These are phyloP conservation scores for Fusarium sp. DNA, from an alignment of 2,329 filamentous ascomycete genomes.

Conservation along the genomic window DNA sequence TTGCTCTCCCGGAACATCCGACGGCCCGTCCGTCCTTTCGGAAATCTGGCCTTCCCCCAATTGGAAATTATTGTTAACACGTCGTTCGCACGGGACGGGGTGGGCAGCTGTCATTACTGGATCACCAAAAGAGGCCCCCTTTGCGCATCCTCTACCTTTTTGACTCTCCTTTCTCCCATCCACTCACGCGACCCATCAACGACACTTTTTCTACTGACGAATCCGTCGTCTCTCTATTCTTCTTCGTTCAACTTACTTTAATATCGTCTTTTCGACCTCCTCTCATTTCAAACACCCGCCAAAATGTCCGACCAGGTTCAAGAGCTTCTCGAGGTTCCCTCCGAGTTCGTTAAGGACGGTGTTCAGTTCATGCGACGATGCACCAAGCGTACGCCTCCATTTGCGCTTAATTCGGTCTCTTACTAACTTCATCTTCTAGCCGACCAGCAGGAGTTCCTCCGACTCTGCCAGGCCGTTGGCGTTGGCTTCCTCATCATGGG, in stretches of 20 bases:
- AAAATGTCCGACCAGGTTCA: constrained; percentile 76
- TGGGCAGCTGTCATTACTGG: constrained; percentile 33
- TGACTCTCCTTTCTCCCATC: constrained; percentile 36
- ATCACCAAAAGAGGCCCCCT: constrained; percentile 37
- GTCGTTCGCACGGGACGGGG: constrained; percentile 34
- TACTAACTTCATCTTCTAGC: constrained; percentile 43
- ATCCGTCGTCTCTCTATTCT: neutral
- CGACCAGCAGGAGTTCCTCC: constrained; percentile 58
- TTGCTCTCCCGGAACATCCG: constrained; percentile 12
- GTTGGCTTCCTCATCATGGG: constrained; percentile 79
- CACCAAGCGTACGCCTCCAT: constrained; percentile 66
- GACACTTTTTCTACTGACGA: constrained; percentile 20
- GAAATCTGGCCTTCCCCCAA: constrained; percentile 33
- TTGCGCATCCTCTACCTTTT: constrained; percentile 23
- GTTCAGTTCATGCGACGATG: constrained; percentile 72
- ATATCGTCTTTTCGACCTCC: constrained; percentile 10
- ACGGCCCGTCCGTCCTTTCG: constrained; percentile 16
- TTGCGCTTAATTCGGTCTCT: neutral
- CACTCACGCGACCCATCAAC: constrained; percentile 27
- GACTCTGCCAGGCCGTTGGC: constrained; percentile 70
- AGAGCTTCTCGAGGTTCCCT: constrained; percentile 76
- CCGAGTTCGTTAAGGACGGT: constrained; percentile 72
- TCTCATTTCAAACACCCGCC: constrained; percentile 22
- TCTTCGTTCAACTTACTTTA: constrained; percentile 23
- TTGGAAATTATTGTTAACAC: constrained; percentile 41